These are phyloP conservation scores for Apiotrichum brassicae DNA, from an alignment of 1,284 basidiomycete genomes.

Conservation along the genomic window DNA sequence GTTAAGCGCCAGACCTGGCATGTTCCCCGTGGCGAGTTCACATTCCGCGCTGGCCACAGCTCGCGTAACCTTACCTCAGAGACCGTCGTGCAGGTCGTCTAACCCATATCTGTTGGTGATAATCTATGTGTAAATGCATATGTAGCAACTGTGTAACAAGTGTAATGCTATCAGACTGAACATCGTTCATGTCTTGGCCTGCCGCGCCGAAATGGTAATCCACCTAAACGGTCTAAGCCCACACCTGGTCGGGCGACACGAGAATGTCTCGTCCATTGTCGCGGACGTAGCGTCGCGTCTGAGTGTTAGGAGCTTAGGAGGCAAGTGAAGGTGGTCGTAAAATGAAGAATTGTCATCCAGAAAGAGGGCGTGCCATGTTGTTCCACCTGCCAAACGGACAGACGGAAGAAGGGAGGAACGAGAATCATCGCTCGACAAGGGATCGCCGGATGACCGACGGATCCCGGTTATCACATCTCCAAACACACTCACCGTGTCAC, in stretches of 20 bases:
- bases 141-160: not conserved
- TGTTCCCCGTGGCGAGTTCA: conserved; percentile 40
- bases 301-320: not conserved
- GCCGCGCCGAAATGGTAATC: too few species aligned
- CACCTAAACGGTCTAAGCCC: too few species aligned
- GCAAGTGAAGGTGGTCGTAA: not conserved
- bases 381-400: too few species aligned
- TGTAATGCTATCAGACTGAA: not conserved
- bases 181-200: too few species aligned
- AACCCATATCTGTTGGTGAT: too few species aligned
- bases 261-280: conserved; percentile 42
- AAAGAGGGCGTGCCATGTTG: too few species aligned
- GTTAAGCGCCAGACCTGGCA: conserved; percentile 43
- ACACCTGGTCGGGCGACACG: conserved; percentile 44
- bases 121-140: not conserved
- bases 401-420: too few species aligned
- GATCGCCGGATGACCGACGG: too few species aligned
- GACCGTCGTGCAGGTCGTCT: conserved; percentile 1
- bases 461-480: too few species aligned
- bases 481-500: conserved; percentile 34
- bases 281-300: conserved; percentile 37
- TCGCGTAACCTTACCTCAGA: conserved; percentile 39
- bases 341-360: not conserved
- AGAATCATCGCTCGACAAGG: too few species aligned
- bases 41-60: conserved; percentile 38